These are phyloP conservation scores for Solanum chacoense DNA, from an alignment of 305 asterid genomes.

Conservation along the genomic window DNA sequence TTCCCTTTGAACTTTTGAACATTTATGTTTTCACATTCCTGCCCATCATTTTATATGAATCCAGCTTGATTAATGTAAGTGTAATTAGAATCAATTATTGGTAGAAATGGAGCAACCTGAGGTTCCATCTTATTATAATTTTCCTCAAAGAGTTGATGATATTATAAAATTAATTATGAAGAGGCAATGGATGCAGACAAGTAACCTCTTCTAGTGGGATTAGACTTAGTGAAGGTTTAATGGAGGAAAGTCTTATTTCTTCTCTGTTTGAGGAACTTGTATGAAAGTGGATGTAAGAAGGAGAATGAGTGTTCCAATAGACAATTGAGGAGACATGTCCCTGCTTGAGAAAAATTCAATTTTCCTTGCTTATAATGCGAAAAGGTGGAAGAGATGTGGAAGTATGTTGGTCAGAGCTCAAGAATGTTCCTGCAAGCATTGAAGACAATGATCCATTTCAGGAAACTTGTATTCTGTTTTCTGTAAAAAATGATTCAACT, in stretches of 20 bases:
- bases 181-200: background rate
- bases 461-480: background rate
- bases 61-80: background rate
- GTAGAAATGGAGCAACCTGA: background rate
- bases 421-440: background rate
- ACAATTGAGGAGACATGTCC: background rate
- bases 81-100: background rate
- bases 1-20: background rate
- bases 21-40: background rate
- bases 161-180: background rate
- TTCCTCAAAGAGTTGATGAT: background rate
- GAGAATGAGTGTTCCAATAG: background rate
- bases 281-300: background rate
- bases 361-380: background rate
- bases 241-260: background rate
- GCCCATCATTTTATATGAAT: background rate
- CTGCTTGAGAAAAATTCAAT: background rate
- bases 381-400: background rate
- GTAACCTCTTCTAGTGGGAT: background rate
- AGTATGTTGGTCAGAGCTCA: background rate
- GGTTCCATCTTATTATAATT: background rate
- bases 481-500: background rate
- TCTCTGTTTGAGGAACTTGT: background rate
- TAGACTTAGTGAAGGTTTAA: background rate
- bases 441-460: background rate